These are phyloP conservation scores for Geotrichum carabidarum DNA, from an alignment of 1,139 yeast genomes.

Conservation along the genomic window DNA sequence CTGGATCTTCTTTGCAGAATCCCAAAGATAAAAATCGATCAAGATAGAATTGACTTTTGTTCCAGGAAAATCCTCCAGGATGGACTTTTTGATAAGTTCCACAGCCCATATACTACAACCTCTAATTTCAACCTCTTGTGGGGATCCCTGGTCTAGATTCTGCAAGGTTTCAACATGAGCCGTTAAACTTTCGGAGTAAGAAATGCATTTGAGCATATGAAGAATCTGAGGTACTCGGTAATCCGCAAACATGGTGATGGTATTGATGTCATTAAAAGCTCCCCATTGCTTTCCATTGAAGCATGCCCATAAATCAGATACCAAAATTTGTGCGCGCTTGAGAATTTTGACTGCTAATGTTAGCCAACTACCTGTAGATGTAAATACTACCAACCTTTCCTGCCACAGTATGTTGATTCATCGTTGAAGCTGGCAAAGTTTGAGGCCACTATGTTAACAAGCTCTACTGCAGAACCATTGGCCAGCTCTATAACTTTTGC, in stretches of 20 bases:
- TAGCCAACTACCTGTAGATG: neutral
- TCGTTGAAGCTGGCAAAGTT: constrained; percentile 38
- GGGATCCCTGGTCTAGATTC: constrained; percentile 32
- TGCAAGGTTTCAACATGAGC: constrained; percentile 24
- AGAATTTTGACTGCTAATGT: constrained; percentile 31
- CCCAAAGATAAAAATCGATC: constrained; percentile 44
- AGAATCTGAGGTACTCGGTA: constrained; percentile 45
- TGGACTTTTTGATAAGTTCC: constrained; percentile 34
- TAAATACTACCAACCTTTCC: constrained; percentile 14
- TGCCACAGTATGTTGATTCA: constrained; percentile 30
- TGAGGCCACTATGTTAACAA: constrained; percentile 32
- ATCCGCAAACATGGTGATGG: constrained; percentile 46
- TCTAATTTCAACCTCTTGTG: constrained; percentile 40
- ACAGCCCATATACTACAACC: constrained; percentile 43
- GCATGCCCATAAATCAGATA: constrained; percentile 44
- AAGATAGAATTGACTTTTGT: constrained; percentile 37
- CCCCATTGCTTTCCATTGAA: constrained; percentile 39
- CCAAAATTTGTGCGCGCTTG: constrained; percentile 43
- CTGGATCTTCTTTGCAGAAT: constrained; percentile 41
- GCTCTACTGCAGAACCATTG: constrained; percentile 33
- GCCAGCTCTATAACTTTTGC: constrained; percentile 30
- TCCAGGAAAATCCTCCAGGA: constrained; percentile 26
- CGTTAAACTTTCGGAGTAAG: constrained; percentile 33
- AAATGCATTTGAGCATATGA: constrained; percentile 36
- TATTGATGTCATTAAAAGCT: constrained; percentile 38